Base-by-base conservation (phyloP, 139 green algal species). In the Spirogloea muscicola region DNA sequence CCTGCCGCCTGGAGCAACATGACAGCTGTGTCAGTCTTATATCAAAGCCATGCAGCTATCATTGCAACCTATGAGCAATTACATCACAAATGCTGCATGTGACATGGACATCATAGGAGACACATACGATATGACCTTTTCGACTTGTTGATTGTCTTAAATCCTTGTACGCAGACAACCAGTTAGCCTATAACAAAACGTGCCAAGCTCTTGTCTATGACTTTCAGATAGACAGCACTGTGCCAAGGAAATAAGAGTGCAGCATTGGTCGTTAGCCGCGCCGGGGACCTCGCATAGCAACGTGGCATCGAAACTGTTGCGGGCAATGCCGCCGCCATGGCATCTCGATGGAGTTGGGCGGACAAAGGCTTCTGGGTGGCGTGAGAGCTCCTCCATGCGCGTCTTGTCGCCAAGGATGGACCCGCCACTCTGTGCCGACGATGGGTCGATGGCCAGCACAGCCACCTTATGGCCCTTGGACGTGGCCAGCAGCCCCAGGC, bases 401-500 rank as follows among this genome's bases (percentile, higher is more conserved):
- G 87, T 91, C 75, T 91, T 91, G 59, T 91, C 87, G 0, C 87
- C 87, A 10, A 91, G 79, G 27, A 91, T 91, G 10, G 75, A 82
- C 1, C 75, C 75, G 29, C 84, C 79, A 13, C 73, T 80, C 18
- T 60, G 33, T 1, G 69, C n/a, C 3, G 76, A 87, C 40, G 75
- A 87, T 5, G 87, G 87, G 66, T 91, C 87, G 0, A 91, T 68
- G 1, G 87, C 87, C 40, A 91, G 72, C 44, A 91, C 87, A 7
- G 87, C 87, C 39, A 91, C 82, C 40, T 61, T 58, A 13, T 81
- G 44, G 9, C 81, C 81, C 2, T 55, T 59, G 1, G 85, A 68
- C 36, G 86, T 49, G 0, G 49, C 34, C 40, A 57, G 34, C 34
- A 48, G 13, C 38, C 76, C 72, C 44, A 75, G 59, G 55, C 60